Conservation (phyloP, 2,329 filamentous ascomycete genomes). For the Verticillium tricorpus region DNA sequence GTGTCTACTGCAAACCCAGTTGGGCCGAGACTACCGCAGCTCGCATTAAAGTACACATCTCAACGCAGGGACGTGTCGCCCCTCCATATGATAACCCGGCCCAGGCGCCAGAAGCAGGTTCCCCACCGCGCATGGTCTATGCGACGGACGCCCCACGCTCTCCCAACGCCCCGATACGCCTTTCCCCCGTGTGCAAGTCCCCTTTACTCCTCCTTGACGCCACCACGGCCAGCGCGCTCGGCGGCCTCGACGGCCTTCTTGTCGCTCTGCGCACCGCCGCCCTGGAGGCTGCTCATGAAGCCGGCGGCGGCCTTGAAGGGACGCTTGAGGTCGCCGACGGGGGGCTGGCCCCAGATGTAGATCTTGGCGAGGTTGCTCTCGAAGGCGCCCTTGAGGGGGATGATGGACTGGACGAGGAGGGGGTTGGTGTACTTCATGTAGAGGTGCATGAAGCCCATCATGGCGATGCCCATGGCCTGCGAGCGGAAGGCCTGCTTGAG, state of each 20-base stretch:
- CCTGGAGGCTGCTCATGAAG: constrained; percentile 75
- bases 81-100: neutral
- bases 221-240: constrained; percentile 69
- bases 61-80: neutral
- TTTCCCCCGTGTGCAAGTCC: neutral
- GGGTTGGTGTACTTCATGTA: constrained; percentile 99
- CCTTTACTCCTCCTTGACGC: constrained; percentile 66
- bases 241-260: constrained; percentile 80
- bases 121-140: neutral
- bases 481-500: constrained; percentile 80
- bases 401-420: constrained; percentile 96
- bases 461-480: constrained; percentile 92
- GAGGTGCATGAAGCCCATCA: constrained; percentile 98
- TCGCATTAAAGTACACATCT: neutral
- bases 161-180: neutral
- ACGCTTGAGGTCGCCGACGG: constrained; percentile 85
- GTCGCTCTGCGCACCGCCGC: constrained; percentile 78
- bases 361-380: constrained; percentile 97
- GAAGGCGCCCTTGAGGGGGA: constrained; percentile 91
- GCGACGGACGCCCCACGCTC: neutral
- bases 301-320: constrained; percentile 87
- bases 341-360: constrained; percentile 81
- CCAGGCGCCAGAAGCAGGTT: neutral
- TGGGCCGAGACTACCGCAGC: neutral
- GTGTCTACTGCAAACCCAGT: neutral